A percentile compares a stretch with the other conserved stretches of the same genome.
Evolutionary conservation across 2,329 filamentous ascomycete genomes (phyloP).

Genomic region (Paraphoma sp.): DNA sequence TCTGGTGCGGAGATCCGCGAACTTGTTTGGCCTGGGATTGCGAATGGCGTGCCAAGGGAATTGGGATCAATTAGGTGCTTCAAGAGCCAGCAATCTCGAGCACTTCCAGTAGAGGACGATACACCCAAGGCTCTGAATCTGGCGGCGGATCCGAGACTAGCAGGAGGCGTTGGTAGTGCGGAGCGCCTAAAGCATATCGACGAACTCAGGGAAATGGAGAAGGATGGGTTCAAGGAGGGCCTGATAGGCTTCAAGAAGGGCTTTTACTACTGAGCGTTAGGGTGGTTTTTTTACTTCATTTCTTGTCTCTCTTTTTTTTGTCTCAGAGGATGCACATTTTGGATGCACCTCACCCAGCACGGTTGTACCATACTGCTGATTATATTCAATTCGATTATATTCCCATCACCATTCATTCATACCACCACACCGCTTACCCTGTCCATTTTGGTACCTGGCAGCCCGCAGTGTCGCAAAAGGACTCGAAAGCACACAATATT

Average conservation of each 20-base stretch:
- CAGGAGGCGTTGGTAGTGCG: constrained; percentile 32
- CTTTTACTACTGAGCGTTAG: constrained; percentile 30
- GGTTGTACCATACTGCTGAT: no score
- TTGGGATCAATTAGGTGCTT: constrained; percentile 34
- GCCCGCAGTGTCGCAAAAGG: no score
- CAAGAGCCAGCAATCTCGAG: constrained; percentile 14
- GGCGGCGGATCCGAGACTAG: constrained; percentile 20
- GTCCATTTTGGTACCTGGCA: no score
- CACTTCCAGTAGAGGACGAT: neutral
- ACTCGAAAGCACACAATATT: no score
- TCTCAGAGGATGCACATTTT: neutral
- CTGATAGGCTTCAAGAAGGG: constrained; percentile 43
- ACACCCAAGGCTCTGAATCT: constrained; percentile 5
- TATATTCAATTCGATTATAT: neutral
- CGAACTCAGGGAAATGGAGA: constrained; percentile 31
- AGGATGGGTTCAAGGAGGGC: constrained; percentile 33
- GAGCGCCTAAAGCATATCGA: constrained; percentile 26
- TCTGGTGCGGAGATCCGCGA: constrained; percentile 21
- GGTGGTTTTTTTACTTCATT: neutral
- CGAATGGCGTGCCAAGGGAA: constrained; percentile 20
- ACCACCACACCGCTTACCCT: no score
- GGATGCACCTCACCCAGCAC: neutral
- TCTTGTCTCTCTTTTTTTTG: neutral
- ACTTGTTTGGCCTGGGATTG: constrained; percentile 34
- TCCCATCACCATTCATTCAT: neutral